phyloP scores from a whole-genome alignment of 2,329 filamentous ascomycete genomes.

The Exophiala calicioides region DNA sequence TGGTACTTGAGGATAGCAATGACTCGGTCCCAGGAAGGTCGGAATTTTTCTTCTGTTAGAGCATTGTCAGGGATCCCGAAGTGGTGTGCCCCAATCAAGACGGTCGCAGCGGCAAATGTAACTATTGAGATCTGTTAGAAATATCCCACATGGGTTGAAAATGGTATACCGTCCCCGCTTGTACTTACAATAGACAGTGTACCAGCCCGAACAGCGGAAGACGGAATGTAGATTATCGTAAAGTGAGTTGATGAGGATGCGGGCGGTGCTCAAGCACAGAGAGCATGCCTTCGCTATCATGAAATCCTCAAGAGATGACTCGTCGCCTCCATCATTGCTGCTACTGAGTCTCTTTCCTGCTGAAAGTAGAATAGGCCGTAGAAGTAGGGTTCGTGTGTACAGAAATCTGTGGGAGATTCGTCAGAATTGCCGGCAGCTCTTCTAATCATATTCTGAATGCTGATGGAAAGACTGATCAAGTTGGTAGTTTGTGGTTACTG shows the following conservation, averaged over 20 bases:
- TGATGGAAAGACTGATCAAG: not conserved
- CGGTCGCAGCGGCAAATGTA: conserved; percentile 2
- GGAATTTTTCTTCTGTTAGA: not conserved
- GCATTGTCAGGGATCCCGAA: not conserved
- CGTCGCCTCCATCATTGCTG: not conserved
- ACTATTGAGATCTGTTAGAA: not conserved
- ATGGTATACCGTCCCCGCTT: not conserved
- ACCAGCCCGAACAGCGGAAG: conserved; percentile 1
- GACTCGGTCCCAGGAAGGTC: not conserved
- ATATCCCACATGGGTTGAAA: not conserved
- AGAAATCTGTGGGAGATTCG: conserved; percentile 5
- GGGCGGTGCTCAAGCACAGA: conserved; percentile 38
- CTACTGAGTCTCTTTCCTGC: not conserved
- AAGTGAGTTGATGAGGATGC: conserved; percentile 38
- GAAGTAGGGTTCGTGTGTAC: conserved; percentile 11
- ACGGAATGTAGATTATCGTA: conserved; percentile 20
- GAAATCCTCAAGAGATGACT: not conserved
- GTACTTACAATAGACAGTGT: conserved; percentile 6
- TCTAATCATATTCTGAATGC: too few relatives aligned
- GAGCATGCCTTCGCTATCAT: conserved; percentile 31
- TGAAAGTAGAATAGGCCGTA: conserved; percentile 10
- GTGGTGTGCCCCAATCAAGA: conserved; percentile 3
- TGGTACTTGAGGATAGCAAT: conserved; percentile 3
- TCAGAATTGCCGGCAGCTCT: too few relatives aligned
- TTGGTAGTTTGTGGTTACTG: not conserved